These are phyloP conservation scores for Leccinum incarnatum DNA, from an alignment of 768 basidiomycete genomes.

Conservation along the genomic window DNA sequence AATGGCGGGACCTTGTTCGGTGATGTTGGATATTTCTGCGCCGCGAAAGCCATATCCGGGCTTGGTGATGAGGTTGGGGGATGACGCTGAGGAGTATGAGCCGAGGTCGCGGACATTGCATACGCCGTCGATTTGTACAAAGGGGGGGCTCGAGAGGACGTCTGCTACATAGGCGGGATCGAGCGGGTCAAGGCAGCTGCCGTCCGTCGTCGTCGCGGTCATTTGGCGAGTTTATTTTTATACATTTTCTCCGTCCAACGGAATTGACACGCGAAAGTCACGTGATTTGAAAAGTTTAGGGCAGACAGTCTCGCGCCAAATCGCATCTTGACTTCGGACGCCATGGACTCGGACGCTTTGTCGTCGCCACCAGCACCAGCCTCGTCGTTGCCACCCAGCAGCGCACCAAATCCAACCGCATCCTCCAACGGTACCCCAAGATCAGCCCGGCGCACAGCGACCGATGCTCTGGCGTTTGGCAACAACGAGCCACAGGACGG, in stretches of 20 bases:
- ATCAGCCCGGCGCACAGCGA: conserved; percentile 37
- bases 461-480: conserved; percentile 54
- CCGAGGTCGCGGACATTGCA: conserved; percentile 76
- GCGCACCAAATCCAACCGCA: conserved; percentile 39
- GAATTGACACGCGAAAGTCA: conserved; percentile 13
- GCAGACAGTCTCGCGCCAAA: conserved; percentile 44
- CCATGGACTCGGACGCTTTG: conserved; percentile 56
- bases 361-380: conserved; percentile 50
- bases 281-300: conserved; percentile 34
- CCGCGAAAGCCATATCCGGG: conserved; percentile 61
- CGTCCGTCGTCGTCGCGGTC: neutral
- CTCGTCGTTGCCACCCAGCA: conserved; percentile 54
- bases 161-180: conserved; percentile 65
- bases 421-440: conserved; percentile 37
- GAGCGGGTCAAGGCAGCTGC: conserved; percentile 45
- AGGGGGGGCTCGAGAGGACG: conserved; percentile 65
- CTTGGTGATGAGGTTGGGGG: conserved; percentile 51
- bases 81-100: conserved; percentile 45
- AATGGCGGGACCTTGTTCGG: conserved; percentile 55
- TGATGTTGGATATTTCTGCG: conserved; percentile 71
- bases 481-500: conserved; percentile 49
- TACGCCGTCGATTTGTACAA: conserved; percentile 68
- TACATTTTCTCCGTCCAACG: neutral
- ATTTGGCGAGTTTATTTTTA: neutral
- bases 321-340: conserved; percentile 6